Evolutionary conservation across 495 filamentous ascomycete species (phyloP), one percentile per base, ranked within the genome.

Genomic region (Tuber melanosporum): DNA sequence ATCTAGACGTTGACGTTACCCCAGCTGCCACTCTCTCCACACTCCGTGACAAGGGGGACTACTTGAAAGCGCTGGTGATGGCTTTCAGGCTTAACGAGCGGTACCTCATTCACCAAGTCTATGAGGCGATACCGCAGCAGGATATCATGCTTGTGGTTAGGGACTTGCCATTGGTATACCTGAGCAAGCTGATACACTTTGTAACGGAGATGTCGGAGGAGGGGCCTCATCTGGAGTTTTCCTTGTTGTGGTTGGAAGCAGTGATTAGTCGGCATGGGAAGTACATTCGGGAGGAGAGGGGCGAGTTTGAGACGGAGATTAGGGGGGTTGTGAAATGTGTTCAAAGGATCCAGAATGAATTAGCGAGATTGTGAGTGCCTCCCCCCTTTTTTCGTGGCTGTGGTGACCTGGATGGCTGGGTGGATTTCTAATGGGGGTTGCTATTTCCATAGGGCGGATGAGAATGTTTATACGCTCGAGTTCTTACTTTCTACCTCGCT

Each of bases 1-100:
- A 99, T 84, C 90, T 99, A 9, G 94, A 97, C 81, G 91, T 98
- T 80, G 90, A 91, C 66, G 92, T 98, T 76, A 99, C 95, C 8
- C 94, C 94, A 0, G 90, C 91, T 2, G 91, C 88, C 45, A 97
- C 93, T 5, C 85, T 97, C 2, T 87, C 89, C 15, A 91, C 92
- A 14, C 87, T 98, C n/a, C 83, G 87, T 66, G 87, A 90, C 69
- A 90, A 94, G 73, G 88, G 88, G 79, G 92, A 96, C 57, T 97
- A 91, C 85, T 87, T 98, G 47, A 97, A 94, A 85, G 95, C 95
- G 1, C 86, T 99, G 3, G 91, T 97, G 75, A 98, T 98, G 95
- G 92, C 94, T 1, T 98, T 99, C 87, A 92, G 95, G 1, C 88
- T 99, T 57, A 97, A 97, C 85, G 91, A 95, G 81, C 87, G 87